Percentiles rank a stretch among this genome's conserved stretches.
Evolutionary conservation across 2,329 filamentous ascomycete genomes (phyloP).

Genomic region (Alternaria angustiovoidea): DNA sequence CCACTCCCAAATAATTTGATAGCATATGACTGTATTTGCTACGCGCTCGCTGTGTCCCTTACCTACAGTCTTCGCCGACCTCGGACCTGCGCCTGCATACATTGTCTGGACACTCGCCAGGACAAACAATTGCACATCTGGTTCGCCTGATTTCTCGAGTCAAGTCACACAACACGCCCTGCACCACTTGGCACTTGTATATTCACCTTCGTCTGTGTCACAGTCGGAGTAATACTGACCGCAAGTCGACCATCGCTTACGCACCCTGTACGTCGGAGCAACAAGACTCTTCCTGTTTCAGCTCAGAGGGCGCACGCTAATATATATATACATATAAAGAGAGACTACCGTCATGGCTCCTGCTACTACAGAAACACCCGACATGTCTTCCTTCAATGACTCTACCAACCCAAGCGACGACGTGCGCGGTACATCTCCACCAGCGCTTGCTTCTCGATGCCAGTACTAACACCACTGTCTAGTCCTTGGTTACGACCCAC

Average conservation of each 20-base stretch:
- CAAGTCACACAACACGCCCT: constrained; percentile 11
- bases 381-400: constrained; percentile 42
- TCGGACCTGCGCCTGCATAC: constrained; percentile 7
- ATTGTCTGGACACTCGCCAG: background rate
- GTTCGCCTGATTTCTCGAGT: constrained; percentile 9
- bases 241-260: constrained; percentile 19
- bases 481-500: constrained; percentile 94
- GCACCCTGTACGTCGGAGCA: constrained; percentile 14
- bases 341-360: constrained; percentile 22
- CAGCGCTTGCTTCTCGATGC: background rate
- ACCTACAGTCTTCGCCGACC: constrained; percentile 1
- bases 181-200: constrained; percentile 10
- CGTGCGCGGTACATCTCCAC: constrained; percentile 57
- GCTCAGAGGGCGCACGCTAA: constrained; percentile 14
- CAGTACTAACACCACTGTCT: constrained; percentile 22
- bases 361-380: constrained; percentile 22
- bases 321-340: constrained; percentile 24
- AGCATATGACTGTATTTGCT: constrained; percentile 19
- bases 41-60: background rate
- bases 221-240: constrained; percentile 25
- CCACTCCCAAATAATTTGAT: constrained; percentile 20
- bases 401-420: constrained; percentile 56
- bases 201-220: constrained; percentile 4
- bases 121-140: background rate
- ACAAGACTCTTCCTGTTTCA: background rate